Conservation (phyloP, 2,329 filamentous ascomycete species). For the Xylaria multiplex region DNA sequence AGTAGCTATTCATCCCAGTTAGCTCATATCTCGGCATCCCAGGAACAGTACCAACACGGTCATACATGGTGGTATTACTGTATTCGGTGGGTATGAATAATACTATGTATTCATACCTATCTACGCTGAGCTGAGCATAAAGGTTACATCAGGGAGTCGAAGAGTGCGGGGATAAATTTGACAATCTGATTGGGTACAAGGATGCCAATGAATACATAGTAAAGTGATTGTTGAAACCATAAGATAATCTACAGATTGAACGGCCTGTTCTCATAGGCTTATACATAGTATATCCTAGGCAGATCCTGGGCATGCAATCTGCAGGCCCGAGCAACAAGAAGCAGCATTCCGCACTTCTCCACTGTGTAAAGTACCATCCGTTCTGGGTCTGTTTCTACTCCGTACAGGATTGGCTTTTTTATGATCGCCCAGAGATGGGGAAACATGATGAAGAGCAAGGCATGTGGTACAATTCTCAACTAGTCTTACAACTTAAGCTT, state of each 20-base stretch:
- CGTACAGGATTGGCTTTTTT: too few species aligned
- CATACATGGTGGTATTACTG: too few species aligned
- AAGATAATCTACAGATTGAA: conserved; percentile 28
- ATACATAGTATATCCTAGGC: not conserved
- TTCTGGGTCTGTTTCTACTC: too few species aligned
- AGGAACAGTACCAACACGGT: too few species aligned
- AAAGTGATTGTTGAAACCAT: not conserved
- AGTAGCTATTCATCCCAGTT: too few species aligned
- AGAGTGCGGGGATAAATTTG: conserved; percentile 26
- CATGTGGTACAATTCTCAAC: too few species aligned
- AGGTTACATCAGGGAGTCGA: not conserved
- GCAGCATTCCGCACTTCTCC: not conserved
- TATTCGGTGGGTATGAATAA: too few species aligned
- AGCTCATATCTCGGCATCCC: too few species aligned
- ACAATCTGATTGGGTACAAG: conserved; percentile 14
- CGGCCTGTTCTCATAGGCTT: conserved; percentile 29
- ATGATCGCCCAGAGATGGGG: too few species aligned
- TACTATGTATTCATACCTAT: not conserved
- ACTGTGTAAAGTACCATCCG: too few species aligned
- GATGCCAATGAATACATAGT: not conserved
- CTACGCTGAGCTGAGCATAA: not conserved
- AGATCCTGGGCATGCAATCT: not conserved
- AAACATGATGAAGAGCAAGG: too few species aligned
- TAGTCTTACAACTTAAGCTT: too few species aligned
- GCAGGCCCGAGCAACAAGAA: not conserved